phyloP scores from a whole-genome alignment of 2,329 filamentous ascomycete genomes.

The Ophiocordyceps unilateralis region DNA sequence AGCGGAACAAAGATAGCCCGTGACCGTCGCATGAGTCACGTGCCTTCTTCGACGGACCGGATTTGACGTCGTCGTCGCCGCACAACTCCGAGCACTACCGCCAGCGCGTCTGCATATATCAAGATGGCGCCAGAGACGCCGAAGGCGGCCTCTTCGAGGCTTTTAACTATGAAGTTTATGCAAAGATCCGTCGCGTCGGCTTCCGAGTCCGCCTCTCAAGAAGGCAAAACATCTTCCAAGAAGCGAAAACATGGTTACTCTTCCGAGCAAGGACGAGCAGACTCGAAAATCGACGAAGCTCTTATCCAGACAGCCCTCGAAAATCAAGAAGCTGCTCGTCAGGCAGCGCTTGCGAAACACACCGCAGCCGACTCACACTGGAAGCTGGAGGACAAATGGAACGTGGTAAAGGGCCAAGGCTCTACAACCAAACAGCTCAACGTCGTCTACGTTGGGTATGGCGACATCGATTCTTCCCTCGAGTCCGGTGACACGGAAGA shows the following conservation, averaged over 20 bases:
- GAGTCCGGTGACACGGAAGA: slow-evolving; percentile 19
- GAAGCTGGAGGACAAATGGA: slow-evolving; percentile 41
- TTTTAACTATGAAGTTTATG: slow-evolving; percentile 97
- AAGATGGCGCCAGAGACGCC: slow-evolving; percentile 34
- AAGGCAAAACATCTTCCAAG: slow-evolving; percentile 35
- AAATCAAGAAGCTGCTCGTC: slow-evolving; percentile 48
- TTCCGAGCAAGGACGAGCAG: slow-evolving; percentile 18
- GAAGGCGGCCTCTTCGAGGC: slow-evolving; percentile 65
- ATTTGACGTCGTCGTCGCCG: background rate
- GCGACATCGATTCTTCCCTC: slow-evolving; percentile 27
- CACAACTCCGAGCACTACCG: background rate
- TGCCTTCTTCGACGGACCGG: background rate
- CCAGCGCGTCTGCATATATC: background rate
- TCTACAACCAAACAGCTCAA: slow-evolving; percentile 23
- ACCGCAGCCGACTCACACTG: slow-evolving; percentile 57
- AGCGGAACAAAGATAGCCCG: background rate
- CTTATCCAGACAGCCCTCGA: slow-evolving; percentile 46
- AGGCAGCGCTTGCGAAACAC: slow-evolving; percentile 42
- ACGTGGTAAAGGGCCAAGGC: slow-evolving; percentile 7
- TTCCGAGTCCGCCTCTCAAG: slow-evolving; percentile 24
- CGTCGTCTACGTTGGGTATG: slow-evolving; percentile 42
- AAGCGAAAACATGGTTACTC: slow-evolving; percentile 35
- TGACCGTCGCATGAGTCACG: background rate
- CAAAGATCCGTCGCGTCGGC: slow-evolving; percentile 60
- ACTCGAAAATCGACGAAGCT: slow-evolving; percentile 32